Evolutionary conservation across 305 asterid genomes (phyloP), one percentile per base, ranked within the genome.

Genomic region (Rubia balearica): DNA sequence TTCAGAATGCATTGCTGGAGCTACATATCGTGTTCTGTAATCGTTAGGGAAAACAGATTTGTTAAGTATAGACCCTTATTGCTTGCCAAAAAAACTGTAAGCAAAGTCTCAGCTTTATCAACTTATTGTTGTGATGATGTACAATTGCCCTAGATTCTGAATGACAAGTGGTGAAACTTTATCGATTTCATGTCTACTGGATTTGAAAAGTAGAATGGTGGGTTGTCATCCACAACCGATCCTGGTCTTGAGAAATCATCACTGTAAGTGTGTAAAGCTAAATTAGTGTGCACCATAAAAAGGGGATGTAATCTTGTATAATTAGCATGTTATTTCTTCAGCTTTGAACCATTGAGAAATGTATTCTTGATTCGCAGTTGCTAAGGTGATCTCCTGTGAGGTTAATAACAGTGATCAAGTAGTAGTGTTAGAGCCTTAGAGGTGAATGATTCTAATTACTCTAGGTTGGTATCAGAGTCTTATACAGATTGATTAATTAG

Each of bases 381-480:
- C 53, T 16, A 30, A 41, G 36, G 68, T 24, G 17, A 65, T 21
- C 24, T 38, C 70, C 33, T 8, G 21, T 24, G 41, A 42, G 14
- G 12, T 21, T 42, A 41, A 65, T 10, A 10, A 1, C 49, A 66
- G 69, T 42, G 48, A 11, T 33, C n/a, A 41, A 13, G 55, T 48
- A 48, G 45, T 14, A 48, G 55, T 12, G 4, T 12, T 48, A 48
- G 55, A 48, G 55, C 6, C 41, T 43, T 43, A 45, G 41, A 43
- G 41, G 70, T 66, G 22, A 45, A 66, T 45, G 57, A 12, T 66
- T 55, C 27, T n/a, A 51, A 51, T 51, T 14, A n/a, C 51, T 45
- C 2, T 67, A 38, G 21, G 16, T 49, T 48, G 41, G 62, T 41
- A 11, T 21, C 9, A 40, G 8, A 6, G 30, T 51, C 10, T 66